phyloP scores from a whole-genome alignment of 352 stramenopile genomes.

The Peronospora belbahrii region DNA sequence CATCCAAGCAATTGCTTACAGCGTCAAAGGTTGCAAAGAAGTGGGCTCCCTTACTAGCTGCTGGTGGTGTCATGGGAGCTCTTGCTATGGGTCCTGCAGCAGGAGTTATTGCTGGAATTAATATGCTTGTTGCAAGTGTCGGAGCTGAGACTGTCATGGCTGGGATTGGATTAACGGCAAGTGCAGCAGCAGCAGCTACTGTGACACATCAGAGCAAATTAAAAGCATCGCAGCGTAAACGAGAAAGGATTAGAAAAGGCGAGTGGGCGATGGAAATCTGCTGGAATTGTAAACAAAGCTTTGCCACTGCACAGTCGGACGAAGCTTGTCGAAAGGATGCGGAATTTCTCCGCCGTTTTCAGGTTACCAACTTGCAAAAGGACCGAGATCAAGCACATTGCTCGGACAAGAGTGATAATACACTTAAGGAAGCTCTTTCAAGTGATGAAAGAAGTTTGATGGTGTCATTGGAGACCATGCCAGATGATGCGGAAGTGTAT shows the following conservation, averaged over 20 bases:
- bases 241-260: conserved; percentile 38
- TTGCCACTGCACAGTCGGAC: conserved; percentile 33
- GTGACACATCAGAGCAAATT: conserved; percentile 45
- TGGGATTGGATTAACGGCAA: conserved; percentile 49
- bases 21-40: conserved; percentile 31
- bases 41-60: conserved; percentile 43
- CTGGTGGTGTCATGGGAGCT: conserved; percentile 46
- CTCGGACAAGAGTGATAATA: not conserved
- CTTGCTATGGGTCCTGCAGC: conserved; percentile 43
- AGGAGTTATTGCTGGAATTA: conserved; percentile 47
- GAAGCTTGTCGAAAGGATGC: conserved; percentile 48
- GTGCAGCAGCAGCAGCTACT: conserved; percentile 44
- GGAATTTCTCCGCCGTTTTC: conserved; percentile 47
- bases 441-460: not conserved
- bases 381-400: not conserved
- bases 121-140: conserved; percentile 47
- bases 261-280: conserved; percentile 68
- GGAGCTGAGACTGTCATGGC: conserved; percentile 47
- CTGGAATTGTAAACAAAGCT: conserved; percentile 54
- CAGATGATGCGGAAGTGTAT: conserved; percentile 43
- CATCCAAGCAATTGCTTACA: conserved; percentile 13
- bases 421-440: not conserved
- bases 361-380: conserved; percentile 11
- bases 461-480: conserved; percentile 6
- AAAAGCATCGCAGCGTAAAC: conserved; percentile 26